Base-by-base conservation (phyloP, 768 basidiomycete genomes). In the Collybia mongolica region DNA sequence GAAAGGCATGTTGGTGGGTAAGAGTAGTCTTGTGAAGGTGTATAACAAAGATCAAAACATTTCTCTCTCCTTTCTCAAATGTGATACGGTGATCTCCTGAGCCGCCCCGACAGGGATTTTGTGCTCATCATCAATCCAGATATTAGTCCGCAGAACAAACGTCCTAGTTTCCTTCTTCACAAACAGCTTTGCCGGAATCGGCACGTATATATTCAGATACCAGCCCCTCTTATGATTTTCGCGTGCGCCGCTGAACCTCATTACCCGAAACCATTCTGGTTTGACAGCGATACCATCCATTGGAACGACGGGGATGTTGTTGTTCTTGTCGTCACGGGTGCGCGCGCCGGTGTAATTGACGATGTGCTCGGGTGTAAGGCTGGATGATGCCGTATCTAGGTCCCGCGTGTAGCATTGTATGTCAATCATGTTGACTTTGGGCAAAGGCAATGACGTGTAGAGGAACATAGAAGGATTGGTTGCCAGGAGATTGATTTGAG, bases 131-230 rank as follows among this genome's bases (percentile, higher is more conserved):
- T 63, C 70, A 44, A 79, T 58, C 62, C 68, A 69, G 7, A 76
- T 64, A n/a, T 58, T 58, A 12, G 70, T 68, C 2, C 61, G 57
- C 17, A 81, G 49, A 29, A 59, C 60, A 56, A 81, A 81, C 39
- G 64, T 58, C 15, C 74, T 64, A 39, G 74, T 75, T 53, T 80
- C 79, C 46, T 66, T 65, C 62, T 72, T 75, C 20, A 66, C 62
- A 51, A 82, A 80, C 19, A 81, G 52, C n/a, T 60, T 52, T 6
- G 73, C 66, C 6, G 79, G 77, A 23, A 82, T 63, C 0, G 80
- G 80, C 7, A 79, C 65, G 67, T 71, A 77, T 53, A 74, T 68
- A 38, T 70, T 65, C 53, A 72, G 56, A 47, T 56, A 65, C 68
- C 68, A 73, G 2, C 70, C 70, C 11, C 62, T 54, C 39, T 72